These are phyloP conservation scores for Fusarium drepaniforme DNA, from an alignment of 2,329 filamentous ascomycete species.

Conservation along the genomic window DNA sequence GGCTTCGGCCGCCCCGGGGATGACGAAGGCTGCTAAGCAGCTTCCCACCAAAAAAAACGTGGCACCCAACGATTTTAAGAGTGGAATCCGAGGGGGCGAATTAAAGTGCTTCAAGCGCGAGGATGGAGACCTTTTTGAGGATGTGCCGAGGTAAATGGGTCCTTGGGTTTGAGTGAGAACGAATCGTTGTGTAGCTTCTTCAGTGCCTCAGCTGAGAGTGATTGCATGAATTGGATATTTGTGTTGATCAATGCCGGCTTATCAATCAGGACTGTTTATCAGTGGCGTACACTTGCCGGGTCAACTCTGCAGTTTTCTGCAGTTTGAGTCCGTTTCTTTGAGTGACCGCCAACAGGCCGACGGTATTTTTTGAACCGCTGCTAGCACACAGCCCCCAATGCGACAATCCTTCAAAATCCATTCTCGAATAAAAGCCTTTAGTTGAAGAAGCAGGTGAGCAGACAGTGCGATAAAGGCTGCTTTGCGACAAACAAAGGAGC, in stretches of 20 bases:
- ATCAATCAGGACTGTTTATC: neutral
- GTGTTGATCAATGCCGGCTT: neutral
- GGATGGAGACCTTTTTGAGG: neutral
- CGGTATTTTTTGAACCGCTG: neutral
- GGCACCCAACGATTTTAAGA: neutral
- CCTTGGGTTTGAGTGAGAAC: neutral
- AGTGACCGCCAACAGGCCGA: neutral
- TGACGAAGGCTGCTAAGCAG: neutral
- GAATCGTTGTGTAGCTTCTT: neutral
- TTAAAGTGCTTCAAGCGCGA: neutral
- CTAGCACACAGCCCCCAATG: neutral
- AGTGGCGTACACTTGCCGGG: neutral
- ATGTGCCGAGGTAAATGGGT: neutral
- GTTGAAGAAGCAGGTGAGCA: neutral
- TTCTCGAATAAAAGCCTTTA: neutral
- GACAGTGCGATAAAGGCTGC: neutral
- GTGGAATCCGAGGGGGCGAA: neutral
- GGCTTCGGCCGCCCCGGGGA: neutral
- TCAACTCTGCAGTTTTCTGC: too few species aligned
- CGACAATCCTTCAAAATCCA: neutral
- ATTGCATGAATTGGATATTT: neutral
- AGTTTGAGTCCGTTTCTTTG: neutral
- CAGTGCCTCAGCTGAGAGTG: neutral
- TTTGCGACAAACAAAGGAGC: neutral
- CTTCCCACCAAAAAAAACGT: conserved; percentile 4